These are phyloP conservation scores for Hibiscus mutabilis DNA, from an alignment of 345 rosid species.

Conservation along the genomic window DNA sequence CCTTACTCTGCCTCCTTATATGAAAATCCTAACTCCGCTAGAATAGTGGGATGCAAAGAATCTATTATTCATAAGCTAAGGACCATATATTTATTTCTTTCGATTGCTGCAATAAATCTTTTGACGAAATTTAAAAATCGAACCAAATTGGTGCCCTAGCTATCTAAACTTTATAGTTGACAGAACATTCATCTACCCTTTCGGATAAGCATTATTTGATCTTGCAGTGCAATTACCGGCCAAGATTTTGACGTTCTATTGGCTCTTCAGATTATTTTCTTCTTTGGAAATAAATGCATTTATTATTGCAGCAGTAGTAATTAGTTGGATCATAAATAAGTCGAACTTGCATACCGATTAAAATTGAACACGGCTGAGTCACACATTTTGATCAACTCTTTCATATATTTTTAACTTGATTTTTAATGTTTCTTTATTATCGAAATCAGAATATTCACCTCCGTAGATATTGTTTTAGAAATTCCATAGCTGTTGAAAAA, in stretches of 20 bases:
- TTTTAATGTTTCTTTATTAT: too few relatives aligned
- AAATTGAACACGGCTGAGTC: background rate
- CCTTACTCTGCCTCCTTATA: too few relatives aligned
- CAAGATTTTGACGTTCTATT: background rate
- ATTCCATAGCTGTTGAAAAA: too few relatives aligned
- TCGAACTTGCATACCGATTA: too few relatives aligned
- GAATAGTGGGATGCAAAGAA: too few relatives aligned
- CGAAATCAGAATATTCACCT: too few relatives aligned
- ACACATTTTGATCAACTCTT: too few relatives aligned
- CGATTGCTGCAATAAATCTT: background rate
- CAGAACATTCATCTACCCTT: background rate
- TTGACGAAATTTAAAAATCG: background rate
- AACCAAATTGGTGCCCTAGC: background rate
- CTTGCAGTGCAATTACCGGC: background rate
- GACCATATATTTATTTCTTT: background rate
- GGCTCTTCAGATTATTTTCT: background rate
- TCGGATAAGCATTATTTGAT: background rate
- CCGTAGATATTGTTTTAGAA: too few relatives aligned
- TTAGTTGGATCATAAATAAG: background rate
- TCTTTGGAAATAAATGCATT: background rate
- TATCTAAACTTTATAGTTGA: background rate
- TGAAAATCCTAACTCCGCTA: too few relatives aligned
- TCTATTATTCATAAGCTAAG: background rate
- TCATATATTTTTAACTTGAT: too few relatives aligned
- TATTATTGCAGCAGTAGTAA: background rate